Evolutionary conservation across 2,329 filamentous ascomycete species (phyloP), one percentile per base, ranked within the genome.

Genomic region (Coleophoma cylindrospora): DNA sequence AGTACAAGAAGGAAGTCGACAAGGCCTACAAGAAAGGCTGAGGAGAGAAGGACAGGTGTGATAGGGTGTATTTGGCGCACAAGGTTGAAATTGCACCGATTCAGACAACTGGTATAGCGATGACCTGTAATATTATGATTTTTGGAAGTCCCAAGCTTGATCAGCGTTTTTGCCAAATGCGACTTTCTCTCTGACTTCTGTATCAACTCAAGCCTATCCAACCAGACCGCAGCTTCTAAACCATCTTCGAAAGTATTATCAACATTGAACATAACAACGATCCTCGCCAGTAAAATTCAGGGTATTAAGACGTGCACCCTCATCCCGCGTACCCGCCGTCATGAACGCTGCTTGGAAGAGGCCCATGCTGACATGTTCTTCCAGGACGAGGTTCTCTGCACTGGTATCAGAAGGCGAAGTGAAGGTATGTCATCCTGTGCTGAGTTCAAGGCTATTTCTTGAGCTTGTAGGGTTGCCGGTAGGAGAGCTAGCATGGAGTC

Each of bases 1-100:
- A 76, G 61, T 85, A 78, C 70, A 68, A 77, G 66, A 73, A 73
- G 53, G 76, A 85, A 50, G 78, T 87, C 34, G 71, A 77, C 57
- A 72, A 71, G 59, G 83, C 82, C 1, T 87, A 87, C 57, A 40
- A 47, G 37, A 49, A 49, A n/a, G 15, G 13, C 3, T 48, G 22
- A 27, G 45, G 32, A n/a, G 12, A n/a, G 10, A 13, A 5, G 14
- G 40, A 41, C 9, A 41, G 6, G 40, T 41, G 13, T 12, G 14
- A 11, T n/a, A 15, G 6, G 8, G 40, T 2, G 5, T 9, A 21
- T 17, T 4, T 10, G 17, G 27, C 27, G 27, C 9, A 27, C 4
- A 27, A 3, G 27, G 27, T 27, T 3, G 2, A 8, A 10, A 27
- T 27, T 27, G 27, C 27, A 27, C 27, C 9, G 27, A 10, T 10